phyloP scores from a whole-genome alignment of 805 yeast genomes.

The Kuraishia molischiana region DNA sequence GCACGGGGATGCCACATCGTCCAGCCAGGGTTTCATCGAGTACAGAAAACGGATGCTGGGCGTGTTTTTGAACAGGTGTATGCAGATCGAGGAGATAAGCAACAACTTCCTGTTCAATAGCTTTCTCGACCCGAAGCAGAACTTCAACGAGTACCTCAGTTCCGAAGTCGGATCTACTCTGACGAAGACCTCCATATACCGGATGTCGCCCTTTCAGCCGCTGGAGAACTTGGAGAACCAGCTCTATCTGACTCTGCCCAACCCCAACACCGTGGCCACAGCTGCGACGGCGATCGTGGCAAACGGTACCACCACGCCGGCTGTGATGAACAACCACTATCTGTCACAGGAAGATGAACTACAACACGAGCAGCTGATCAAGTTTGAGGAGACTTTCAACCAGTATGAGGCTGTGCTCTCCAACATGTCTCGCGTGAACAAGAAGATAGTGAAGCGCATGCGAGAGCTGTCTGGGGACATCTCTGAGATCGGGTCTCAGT shows the following conservation, averaged over 20 bases:
- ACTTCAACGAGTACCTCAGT: constrained; percentile 68
- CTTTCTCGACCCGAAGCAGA: constrained; percentile 78
- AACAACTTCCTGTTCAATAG: constrained; percentile 56
- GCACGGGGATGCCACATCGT: background rate
- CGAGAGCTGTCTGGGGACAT: constrained; percentile 37
- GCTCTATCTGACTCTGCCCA: constrained; percentile 51
- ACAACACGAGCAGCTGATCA: constrained; percentile 16
- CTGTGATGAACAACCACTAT: constrained; percentile 14
- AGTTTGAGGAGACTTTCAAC: constrained; percentile 20
- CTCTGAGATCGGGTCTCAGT: constrained; percentile 40
- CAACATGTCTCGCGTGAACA: constrained; percentile 28
- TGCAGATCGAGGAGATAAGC: constrained; percentile 43
- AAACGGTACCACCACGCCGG: constrained; percentile 6
- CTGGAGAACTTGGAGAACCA: constrained; percentile 38
- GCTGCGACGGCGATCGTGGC: background rate
- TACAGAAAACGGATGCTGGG: constrained; percentile 69
- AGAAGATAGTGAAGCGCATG: constrained; percentile 32
- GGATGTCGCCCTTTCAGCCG: constrained; percentile 55
- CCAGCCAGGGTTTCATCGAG: constrained; percentile 22
- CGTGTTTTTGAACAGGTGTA: constrained; percentile 71
- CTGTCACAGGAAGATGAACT: constrained; percentile 16
- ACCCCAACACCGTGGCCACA: constrained; percentile 27
- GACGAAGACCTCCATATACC: constrained; percentile 38
- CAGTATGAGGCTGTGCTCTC: constrained; percentile 22
- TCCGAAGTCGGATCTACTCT: constrained; percentile 45